Base-by-base conservation (phyloP, 2,329 filamentous ascomycete genomes). In the Ramularia endophylla region DNA sequence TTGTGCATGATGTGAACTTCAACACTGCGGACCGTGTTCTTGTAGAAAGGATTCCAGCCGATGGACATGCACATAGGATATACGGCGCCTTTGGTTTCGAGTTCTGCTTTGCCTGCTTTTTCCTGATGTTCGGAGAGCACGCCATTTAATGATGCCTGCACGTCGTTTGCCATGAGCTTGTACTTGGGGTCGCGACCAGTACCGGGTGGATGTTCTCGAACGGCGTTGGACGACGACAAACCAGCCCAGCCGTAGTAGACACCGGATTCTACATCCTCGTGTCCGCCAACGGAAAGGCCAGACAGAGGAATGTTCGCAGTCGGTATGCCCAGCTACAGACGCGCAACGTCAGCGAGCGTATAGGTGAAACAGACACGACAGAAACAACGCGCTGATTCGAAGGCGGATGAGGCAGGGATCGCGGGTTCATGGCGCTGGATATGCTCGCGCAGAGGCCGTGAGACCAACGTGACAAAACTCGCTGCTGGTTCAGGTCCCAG, bases 21-120 rank as follows among this genome's bases (percentile, higher is more conserved):
- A 60, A 92, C 88, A 48, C 79, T 87, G 48, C 87, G 81, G 34
- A 86, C 80, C 4, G 76, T 81, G 73, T 98, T 97, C 63, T 89
- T 88, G 75, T 95, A 98, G 68, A 89, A 97, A 0, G 92, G 92
- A 66, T 97, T 98, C 76, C 89, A 97, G 32, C 92, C 92, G 52
- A 95, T 90, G 47, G 81, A 87, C 82, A 95, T 85, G 52, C 94
- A 88, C 76, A 94, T 92, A 1, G 87, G 87, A 65, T 83, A 87
- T 42, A 92, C 71, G 13, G 54, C 55, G 30, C 52, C 53, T 27
- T 50, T 43, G 12, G 18, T 20, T 20, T 34, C 32, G 13, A 34
- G 18, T 53, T 51, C 41, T 18, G 38, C 13, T 8, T 32, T 38
- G 27, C 8, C 27, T n/a, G 15, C 39, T 20, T 46, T 30, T 18